phyloP scores from a whole-genome alignment of 345 rosid species.

The Isatis tinctoria region DNA sequence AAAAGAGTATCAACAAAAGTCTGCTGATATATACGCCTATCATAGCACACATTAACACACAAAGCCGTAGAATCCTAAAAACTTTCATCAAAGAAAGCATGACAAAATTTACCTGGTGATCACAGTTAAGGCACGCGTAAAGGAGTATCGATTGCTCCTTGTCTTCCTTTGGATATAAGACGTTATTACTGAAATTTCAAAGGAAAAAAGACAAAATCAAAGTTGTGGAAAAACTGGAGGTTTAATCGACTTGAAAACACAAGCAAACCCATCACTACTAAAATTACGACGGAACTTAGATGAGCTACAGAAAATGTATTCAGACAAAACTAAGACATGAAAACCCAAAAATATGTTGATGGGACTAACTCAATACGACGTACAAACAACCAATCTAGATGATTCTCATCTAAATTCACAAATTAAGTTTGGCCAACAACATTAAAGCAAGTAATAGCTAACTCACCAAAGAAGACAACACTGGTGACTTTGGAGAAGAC shows the following conservation, averaged over 20 bases:
- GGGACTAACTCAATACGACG: too few species aligned
- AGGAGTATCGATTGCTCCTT: conserved; percentile 55
- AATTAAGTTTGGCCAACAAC: too few species aligned
- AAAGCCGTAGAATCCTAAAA: conserved; percentile 16
- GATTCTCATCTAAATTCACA: too few species aligned
- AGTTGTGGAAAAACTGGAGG: background rate
- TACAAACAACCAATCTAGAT: too few species aligned
- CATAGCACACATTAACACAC: background rate
- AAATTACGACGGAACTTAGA: background rate
- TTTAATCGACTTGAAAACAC: background rate
- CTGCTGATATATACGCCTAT: background rate
- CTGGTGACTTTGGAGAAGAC: too few species aligned
- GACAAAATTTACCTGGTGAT: conserved; percentile 93
- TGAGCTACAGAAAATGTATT: background rate
- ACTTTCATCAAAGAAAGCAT: too few species aligned
- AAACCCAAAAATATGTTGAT: background rate
- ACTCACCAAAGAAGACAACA: too few species aligned
- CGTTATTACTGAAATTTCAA: conserved; percentile 55
- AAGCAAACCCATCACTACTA: background rate
- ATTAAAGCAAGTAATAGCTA: too few species aligned
- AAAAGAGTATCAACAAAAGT: background rate
- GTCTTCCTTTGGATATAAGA: conserved; percentile 72
- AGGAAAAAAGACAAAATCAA: background rate
- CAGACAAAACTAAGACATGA: background rate
- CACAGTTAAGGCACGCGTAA: conserved; percentile 84